A percentile compares a stretch with the other conserved stretches of the same genome.
These are phyloP conservation scores for Talaromyces sp. DNA, from an alignment of 2,329 filamentous ascomycete species.

Conservation along the genomic window DNA sequence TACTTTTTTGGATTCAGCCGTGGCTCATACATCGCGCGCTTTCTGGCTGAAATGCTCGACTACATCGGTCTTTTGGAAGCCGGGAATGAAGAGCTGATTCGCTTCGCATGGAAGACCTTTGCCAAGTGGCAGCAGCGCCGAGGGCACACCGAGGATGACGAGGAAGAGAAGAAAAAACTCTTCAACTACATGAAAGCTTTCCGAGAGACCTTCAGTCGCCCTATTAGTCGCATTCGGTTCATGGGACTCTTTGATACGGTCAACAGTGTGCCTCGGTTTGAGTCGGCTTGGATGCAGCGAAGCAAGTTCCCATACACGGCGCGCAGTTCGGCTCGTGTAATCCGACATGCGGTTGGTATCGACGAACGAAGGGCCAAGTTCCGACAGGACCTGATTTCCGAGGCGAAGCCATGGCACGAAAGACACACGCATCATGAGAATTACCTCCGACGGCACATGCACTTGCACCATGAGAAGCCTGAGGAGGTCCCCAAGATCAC, in stretches of 20 bases:
- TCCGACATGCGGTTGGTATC: slow-evolving; percentile 54
- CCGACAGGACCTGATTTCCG: slow-evolving; percentile 52
- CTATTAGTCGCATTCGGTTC: slow-evolving; percentile 68
- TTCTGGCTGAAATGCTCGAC: slow-evolving; percentile 79
- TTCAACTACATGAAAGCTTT: slow-evolving; percentile 74
- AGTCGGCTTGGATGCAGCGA: slow-evolving; percentile 66
- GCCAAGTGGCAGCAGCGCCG: slow-evolving; percentile 37
- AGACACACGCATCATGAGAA: slow-evolving; percentile 18
- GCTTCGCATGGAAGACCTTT: slow-evolving; percentile 68
- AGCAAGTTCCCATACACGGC: slow-evolving; percentile 64
- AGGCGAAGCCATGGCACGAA: slow-evolving; percentile 28
- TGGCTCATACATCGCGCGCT: slow-evolving; percentile 68
- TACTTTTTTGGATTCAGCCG: slow-evolving; percentile 72
- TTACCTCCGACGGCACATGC: slow-evolving; percentile 12
- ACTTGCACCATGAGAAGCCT: slow-evolving; percentile 8
- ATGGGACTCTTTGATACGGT: slow-evolving; percentile 78
- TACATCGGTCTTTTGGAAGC: slow-evolving; percentile 73
- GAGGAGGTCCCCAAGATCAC: slow-evolving; percentile 26
- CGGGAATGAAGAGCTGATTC: slow-evolving; percentile 80
- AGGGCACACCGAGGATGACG: slow-evolving; percentile 23
- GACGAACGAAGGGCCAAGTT: slow-evolving; percentile 57
- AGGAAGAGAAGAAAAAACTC: slow-evolving; percentile 43
- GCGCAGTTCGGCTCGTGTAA: slow-evolving; percentile 49
- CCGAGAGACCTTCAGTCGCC: slow-evolving; percentile 73
- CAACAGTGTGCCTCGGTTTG: slow-evolving; percentile 73